A percentile compares a stretch with the other conserved stretches of the same genome.
Evolutionary conservation across 2,329 filamentous ascomycete species (phyloP).

Genomic region (Alternaria atra): DNA sequence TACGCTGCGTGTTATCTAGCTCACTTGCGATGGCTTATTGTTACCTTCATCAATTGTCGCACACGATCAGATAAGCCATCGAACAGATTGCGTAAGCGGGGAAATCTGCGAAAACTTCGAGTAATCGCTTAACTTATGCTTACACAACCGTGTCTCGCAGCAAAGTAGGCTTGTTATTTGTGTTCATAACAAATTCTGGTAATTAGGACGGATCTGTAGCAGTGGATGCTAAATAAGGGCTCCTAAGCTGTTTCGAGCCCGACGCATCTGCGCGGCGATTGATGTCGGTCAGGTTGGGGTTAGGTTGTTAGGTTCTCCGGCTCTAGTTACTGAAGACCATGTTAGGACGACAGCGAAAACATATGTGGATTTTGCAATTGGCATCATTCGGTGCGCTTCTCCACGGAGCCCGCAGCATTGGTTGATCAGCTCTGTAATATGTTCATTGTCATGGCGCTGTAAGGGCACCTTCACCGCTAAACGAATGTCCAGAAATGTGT

Average conservation of each 20-base stretch:
- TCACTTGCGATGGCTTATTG: constrained; percentile 1
- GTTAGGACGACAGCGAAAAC: neutral
- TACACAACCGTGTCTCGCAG: neutral
- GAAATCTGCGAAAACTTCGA: neutral
- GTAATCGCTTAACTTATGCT: neutral
- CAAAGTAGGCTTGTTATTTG: neutral
- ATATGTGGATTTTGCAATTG: neutral
- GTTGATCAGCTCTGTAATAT: neutral
- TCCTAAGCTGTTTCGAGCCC: neutral
- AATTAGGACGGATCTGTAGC: constrained; percentile 31
- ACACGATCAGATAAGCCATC: constrained; percentile 26
- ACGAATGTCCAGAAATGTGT: neutral
- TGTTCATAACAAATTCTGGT: constrained; percentile 23
- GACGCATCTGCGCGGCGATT: neutral
- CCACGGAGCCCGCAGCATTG: neutral
- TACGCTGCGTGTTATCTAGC: neutral
- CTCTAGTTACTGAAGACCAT: constrained; percentile 15
- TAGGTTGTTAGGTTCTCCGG: neutral
- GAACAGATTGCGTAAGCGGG: constrained; percentile 32
- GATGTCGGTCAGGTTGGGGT: neutral
- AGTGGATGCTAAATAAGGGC: constrained; percentile 35
- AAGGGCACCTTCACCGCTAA: constrained; percentile 6
- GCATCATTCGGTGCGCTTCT: neutral
- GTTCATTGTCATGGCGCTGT: neutral
- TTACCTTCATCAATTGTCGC: neutral